Evolutionary conservation across 1,284 basidiomycete genomes (phyloP), one percentile per base, ranked within the genome.

Genomic region (Peniophora sp.): DNA sequence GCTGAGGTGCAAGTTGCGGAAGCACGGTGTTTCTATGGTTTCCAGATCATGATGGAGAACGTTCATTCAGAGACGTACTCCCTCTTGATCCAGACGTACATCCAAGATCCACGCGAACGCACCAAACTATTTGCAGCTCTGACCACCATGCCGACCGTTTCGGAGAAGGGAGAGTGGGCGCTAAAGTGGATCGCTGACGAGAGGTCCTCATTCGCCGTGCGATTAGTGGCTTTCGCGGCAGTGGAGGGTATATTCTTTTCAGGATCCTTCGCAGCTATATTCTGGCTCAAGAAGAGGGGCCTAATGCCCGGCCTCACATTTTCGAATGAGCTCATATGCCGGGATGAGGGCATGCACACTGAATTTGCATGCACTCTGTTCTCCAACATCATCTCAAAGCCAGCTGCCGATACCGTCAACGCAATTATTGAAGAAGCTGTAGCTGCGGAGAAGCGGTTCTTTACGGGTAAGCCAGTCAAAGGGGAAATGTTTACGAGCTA

Each of bases 31-130:
- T 99, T 99, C 75, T 98, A 98, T 66, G 95, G 95, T n/a, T 98
- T 98, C 78, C 95, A 98, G 66, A 96, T 98, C 66, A 98, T 97
- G 95, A 98, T 97, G 90, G 96, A 98, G 69, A 94, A 94, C 67
- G 87, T 95, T 48, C 92, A 95, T 69, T 96, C 94, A 2, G 96
- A 98, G 69, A 96, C 95, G 1, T 97, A 98, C 71, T 98, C 96
- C 5, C 86, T 99, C 41, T 85, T 98, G 61, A 97, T 99, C 67
- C 93, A 99, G 71, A 93, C 95, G 8, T 97, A 97, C 68, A 94
- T 98, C 72, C 93, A 92, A 66, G 96, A 98, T 60, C 73, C 85
- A 11, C 75, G 71, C 16, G 81, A 94, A 66, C 85, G 92, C 51
- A 83, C 89, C 54, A 88, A 87, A 65, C 86, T 98, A 36, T 98